phyloP scores from a whole-genome alignment of 2,329 filamentous ascomycete species.

The Coniella lustricola region DNA sequence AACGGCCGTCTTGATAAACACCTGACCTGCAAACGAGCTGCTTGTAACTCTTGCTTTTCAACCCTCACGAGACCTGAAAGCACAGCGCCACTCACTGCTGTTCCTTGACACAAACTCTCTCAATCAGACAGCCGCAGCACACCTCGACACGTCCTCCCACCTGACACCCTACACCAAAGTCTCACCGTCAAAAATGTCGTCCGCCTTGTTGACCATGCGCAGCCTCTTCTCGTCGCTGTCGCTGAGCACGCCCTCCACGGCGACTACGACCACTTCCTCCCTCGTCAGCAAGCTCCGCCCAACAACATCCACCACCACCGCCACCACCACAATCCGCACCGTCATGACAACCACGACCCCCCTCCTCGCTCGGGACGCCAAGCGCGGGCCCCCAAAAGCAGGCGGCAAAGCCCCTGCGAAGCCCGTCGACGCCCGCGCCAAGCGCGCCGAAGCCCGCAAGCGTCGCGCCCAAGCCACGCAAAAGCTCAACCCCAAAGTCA shows the following conservation, averaged over 20 bases:
- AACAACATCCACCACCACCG: neutral
- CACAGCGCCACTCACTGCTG: too few relatives aligned
- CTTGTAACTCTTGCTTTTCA: too few relatives aligned
- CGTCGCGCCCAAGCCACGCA: slow-evolving; percentile 8
- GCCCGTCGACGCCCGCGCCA: slow-evolving; percentile 5
- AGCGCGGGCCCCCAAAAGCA: slow-evolving; percentile 17
- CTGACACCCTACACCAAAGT: too few relatives aligned
- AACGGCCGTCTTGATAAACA: too few relatives aligned
- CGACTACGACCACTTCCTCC: neutral
- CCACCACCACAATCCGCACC: neutral
- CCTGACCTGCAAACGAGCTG: too few relatives aligned
- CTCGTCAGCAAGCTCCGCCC: neutral
- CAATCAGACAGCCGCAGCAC: too few relatives aligned
- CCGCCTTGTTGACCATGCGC: slow-evolving; percentile 8
- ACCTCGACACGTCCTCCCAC: neutral
- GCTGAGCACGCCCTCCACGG: neutral
- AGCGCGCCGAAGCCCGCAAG: slow-evolving; percentile 10
- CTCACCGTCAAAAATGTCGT: neutral
- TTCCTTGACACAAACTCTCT: too few relatives aligned
- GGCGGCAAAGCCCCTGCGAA: slow-evolving; percentile 6
- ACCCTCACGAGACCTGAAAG: too few relatives aligned
- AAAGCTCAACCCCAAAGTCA: slow-evolving; percentile 26
- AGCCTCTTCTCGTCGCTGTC: slow-evolving; percentile 9
- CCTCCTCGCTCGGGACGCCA: slow-evolving; percentile 39
- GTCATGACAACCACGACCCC: slow-evolving; percentile 5